Evolutionary conservation across 2,329 filamentous ascomycete genomes (phyloP).

Genomic region (Sordariomycetes sp.): DNA sequence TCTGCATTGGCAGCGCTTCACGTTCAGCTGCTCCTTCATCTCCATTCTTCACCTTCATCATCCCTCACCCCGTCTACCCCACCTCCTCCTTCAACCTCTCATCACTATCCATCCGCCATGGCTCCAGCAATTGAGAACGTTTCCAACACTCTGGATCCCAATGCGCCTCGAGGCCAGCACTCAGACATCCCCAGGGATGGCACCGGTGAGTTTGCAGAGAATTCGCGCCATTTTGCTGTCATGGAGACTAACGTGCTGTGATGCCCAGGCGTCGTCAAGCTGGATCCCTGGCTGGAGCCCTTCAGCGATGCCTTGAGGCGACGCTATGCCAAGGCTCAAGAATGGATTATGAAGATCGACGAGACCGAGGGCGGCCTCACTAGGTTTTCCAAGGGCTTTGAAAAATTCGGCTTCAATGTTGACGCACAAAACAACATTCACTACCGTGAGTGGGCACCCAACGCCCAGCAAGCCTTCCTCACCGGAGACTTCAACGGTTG

Average conservation of each 20-base stretch:
- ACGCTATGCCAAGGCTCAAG: slow-evolving; percentile 69
- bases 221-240: too few species aligned
- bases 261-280: slow-evolving; percentile 65
- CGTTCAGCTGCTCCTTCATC: slow-evolving; percentile 7
- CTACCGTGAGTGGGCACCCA: slow-evolving; percentile 96
- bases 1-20: too few species aligned
- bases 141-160: slow-evolving; percentile 32
- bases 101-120: slow-evolving; percentile 15
- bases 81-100: neutral
- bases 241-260: neutral
- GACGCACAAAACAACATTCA: slow-evolving; percentile 73
- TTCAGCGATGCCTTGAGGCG: slow-evolving; percentile 70
- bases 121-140: slow-evolving; percentile 24
- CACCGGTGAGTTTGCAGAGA: slow-evolving; percentile 57
- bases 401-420: slow-evolving; percentile 80
- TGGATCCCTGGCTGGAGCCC: slow-evolving; percentile 85
- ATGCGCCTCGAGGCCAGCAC: slow-evolving; percentile 27
- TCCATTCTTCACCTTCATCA: slow-evolving; percentile 4
- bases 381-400: slow-evolving; percentile 84
- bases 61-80: too few species aligned
- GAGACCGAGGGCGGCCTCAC: slow-evolving; percentile 81
- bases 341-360: slow-evolving; percentile 81
- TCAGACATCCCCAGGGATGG: slow-evolving; percentile 55
- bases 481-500: slow-evolving; percentile 96
- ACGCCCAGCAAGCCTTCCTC: slow-evolving; percentile 73